These are phyloP conservation scores for Moesziomyces sp. DNA, from an alignment of 1,284 basidiomycete genomes.

Conservation along the genomic window DNA sequence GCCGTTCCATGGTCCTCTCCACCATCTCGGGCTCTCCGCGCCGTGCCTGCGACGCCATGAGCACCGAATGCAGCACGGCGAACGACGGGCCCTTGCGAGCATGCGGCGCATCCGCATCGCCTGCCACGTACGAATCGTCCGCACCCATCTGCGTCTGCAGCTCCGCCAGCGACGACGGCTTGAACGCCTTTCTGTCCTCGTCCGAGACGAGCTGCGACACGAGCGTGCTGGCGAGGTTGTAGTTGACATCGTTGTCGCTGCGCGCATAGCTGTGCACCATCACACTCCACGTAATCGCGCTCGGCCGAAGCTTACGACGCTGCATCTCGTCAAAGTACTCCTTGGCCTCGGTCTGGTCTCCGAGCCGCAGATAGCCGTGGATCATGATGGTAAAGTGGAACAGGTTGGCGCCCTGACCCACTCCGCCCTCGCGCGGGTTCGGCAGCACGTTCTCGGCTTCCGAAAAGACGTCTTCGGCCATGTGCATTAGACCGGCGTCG, in stretches of 20 bases:
- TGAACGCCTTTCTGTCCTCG: slow-evolving; percentile 22
- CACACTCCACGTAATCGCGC: slow-evolving; percentile 77
- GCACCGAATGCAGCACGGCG: slow-evolving; percentile 73
- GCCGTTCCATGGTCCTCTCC: slow-evolving; percentile 74
- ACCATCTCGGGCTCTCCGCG: slow-evolving; percentile 73
- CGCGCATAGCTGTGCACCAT: slow-evolving; percentile 70
- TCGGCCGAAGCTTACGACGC: slow-evolving; percentile 76
- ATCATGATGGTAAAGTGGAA: slow-evolving; percentile 87
- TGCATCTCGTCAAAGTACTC: slow-evolving; percentile 81
- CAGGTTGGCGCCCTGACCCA: slow-evolving; percentile 65
- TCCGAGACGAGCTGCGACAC: slow-evolving; percentile 40
- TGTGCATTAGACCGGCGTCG: slow-evolving; percentile 77
- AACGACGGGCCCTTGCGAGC: slow-evolving; percentile 29
- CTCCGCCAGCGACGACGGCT: slow-evolving; percentile 12
- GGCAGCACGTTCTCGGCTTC: slow-evolving; percentile 47
- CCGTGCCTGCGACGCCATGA: slow-evolving; percentile 75
- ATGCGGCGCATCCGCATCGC: not conserved
- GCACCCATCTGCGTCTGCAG: not conserved
- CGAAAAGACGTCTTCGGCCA: slow-evolving; percentile 76
- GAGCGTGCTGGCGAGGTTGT: slow-evolving; percentile 50
- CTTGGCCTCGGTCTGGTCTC: slow-evolving; percentile 75
- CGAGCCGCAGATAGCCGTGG: slow-evolving; percentile 77
- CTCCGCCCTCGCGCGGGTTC: slow-evolving; percentile 5
- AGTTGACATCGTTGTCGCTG: slow-evolving; percentile 48
- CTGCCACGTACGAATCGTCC: slow-evolving; percentile 6